A percentile compares a stretch with the other conserved stretches of the same genome.
Evolutionary conservation across 2,329 filamentous ascomycete genomes (phyloP).

Genomic region (Trichophyton verrucosum): DNA sequence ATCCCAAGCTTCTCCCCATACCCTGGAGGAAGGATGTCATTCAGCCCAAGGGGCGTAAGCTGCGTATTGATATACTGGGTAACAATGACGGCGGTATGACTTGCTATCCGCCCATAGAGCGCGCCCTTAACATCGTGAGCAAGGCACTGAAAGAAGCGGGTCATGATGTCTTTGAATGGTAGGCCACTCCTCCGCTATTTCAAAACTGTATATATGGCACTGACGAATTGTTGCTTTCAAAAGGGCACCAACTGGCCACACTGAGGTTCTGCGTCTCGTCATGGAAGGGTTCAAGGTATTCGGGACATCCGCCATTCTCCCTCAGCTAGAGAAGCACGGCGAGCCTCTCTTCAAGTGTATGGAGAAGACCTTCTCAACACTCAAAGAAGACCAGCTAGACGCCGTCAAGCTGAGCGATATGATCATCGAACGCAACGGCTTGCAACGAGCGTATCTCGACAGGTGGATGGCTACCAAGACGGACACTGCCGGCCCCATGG

Average conservation of each 20-base stretch:
- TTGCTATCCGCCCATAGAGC: slow-evolving; percentile 28
- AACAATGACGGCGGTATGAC: slow-evolving; percentile 25
- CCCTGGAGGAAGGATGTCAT: slow-evolving; percentile 27
- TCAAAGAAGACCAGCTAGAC: background rate
- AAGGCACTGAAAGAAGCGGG: slow-evolving; percentile 24
- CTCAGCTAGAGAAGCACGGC: slow-evolving; percentile 17
- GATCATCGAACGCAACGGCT: slow-evolving; percentile 18
- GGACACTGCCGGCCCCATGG: slow-evolving; percentile 11
- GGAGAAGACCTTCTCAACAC: slow-evolving; percentile 5
- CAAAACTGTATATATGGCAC: slow-evolving; percentile 8
- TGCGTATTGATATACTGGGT: slow-evolving; percentile 28
- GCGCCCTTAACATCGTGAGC: slow-evolving; percentile 24
- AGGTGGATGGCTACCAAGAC: slow-evolving; percentile 15
- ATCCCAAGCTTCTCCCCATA: slow-evolving; percentile 29
- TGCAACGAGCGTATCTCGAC: slow-evolving; percentile 16
- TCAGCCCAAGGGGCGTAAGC: slow-evolving; percentile 24
- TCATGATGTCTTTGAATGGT: slow-evolving; percentile 28
- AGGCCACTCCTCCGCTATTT: background rate
- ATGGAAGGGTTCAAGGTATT: slow-evolving; percentile 23
- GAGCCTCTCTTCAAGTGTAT: slow-evolving; percentile 19
- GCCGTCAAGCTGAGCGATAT: slow-evolving; percentile 16
- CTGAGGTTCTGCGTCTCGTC: slow-evolving; percentile 19
- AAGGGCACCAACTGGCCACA: slow-evolving; percentile 23
- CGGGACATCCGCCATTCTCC: slow-evolving; percentile 24
- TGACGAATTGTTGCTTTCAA: background rate